phyloP scores from a whole-genome alignment of 345 rosid species.

The Pistacia vera region DNA sequence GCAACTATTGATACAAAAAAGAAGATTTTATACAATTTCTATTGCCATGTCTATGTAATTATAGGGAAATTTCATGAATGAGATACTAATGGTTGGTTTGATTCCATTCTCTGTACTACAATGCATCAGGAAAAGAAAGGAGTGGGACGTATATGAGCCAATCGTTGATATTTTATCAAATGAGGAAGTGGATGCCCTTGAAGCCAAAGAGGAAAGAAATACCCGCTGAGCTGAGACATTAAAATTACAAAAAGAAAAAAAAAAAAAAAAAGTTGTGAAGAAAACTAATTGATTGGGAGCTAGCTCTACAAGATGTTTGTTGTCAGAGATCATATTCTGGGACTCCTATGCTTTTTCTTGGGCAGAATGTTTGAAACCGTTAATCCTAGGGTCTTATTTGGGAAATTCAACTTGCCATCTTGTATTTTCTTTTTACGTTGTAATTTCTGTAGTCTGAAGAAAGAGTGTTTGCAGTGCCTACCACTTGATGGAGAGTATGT shows the following conservation, averaged over 20 bases:
- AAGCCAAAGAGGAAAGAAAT: constrained; percentile 77
- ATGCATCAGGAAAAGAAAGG: constrained; percentile 83
- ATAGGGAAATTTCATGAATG: background rate
- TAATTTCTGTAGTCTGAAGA: background rate
- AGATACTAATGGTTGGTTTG: background rate
- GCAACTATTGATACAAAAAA: no score
- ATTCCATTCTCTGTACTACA: constrained; percentile 7
- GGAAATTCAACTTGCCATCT: background rate
- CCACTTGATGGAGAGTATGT: background rate
- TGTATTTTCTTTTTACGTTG: background rate
- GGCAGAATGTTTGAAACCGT: background rate
- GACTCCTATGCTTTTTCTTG: background rate
- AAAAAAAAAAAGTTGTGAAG: background rate
- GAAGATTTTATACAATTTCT: background rate
- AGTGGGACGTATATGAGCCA: constrained; percentile 85
- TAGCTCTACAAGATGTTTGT: background rate
- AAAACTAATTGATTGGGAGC: background rate
- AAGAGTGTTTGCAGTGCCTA: no score
- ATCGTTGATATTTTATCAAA: constrained; percentile 73
- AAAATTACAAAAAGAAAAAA: background rate
- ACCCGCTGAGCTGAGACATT: constrained; percentile 35
- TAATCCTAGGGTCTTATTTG: no score
- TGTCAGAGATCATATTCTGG: no score
- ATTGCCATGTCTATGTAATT: background rate
- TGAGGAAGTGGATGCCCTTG: constrained; percentile 83